Conservation (phyloP, 441 rosid species). For the Eruca vesicaria region DNA sequence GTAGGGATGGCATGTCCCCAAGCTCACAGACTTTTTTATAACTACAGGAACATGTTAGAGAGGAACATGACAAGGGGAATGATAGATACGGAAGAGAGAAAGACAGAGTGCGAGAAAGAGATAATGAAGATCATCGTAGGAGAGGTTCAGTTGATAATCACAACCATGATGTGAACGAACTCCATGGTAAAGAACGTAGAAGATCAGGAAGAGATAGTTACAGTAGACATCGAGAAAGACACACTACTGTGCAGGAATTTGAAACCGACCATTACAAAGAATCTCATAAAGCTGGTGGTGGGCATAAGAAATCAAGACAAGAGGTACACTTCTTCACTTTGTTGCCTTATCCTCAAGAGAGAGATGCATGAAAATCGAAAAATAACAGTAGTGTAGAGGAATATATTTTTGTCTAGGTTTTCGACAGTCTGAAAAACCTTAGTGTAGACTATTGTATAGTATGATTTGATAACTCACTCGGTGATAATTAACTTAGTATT, state of each 20-base stretch:
- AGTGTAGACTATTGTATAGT: not conserved
- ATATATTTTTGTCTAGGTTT: not conserved
- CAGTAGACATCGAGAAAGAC: conserved; percentile 49
- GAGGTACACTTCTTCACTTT: conserved; percentile 30
- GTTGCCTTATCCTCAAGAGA: conserved; percentile 2
- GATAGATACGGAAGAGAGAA: conserved; percentile 54
- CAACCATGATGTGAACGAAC: conserved; percentile 38
- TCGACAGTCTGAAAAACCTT: not conserved
- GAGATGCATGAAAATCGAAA: too few relatives aligned
- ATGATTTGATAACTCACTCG: conserved; percentile 3
- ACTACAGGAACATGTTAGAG: conserved; percentile 54
- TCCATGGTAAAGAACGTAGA: conserved; percentile 40
- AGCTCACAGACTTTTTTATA: conserved; percentile 10
- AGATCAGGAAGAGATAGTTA: conserved; percentile 50
- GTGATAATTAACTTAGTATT: not conserved
- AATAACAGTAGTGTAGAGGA: not conserved
- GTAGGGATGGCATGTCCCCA: not conserved
- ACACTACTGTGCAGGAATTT: conserved; percentile 41
- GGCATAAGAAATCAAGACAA: conserved; percentile 51
- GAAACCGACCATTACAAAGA: conserved; percentile 44
- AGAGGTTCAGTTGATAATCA: conserved; percentile 41
- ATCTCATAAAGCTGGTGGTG: conserved; percentile 42
- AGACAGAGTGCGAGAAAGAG: conserved; percentile 48
- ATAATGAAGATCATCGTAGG: conserved; percentile 43
- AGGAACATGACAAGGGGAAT: conserved; percentile 52